Base-by-base conservation (phyloP, 83 land plant genomes). In the Larix sibirica region DNA sequence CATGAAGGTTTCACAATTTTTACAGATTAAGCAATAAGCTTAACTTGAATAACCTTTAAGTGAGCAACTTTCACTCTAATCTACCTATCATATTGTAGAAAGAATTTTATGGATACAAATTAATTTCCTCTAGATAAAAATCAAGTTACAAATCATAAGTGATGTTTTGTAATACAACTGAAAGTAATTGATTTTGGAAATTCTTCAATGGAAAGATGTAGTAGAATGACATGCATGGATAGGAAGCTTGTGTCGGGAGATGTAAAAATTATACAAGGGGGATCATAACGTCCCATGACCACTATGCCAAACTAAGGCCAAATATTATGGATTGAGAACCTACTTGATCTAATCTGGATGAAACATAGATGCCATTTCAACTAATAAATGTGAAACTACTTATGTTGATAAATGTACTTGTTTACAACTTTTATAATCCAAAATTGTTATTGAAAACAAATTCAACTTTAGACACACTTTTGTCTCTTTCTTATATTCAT, bases 401-500 rank as follows among this genome's bases (percentile, higher is more conserved):
- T 14, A 73, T 73, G 47, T n/a, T 70, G 18, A 50, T 42, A 73
- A 73, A 73, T 42, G 44, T 73, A 73, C 77, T 1, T 73, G n/a
- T 73, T 73, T 73, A 73, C 77, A 73, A 73, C 23, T 20, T 40
- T 40, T 7, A 7, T 73, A n/a, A 73, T 20, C 56, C 77, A 73
- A 73, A 73, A 73, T 42, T 73, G 21, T 16, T n/a, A 42, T 44
- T 70, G 38, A 31, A 20, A 42, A 42, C 77, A 42, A n/a, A 33
- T 73, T 73, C 77, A 40, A 73, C 8, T 42, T 42, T 50, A 73
- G 56, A 7, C 33, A 44, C 24, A 70, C 44, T 16, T 20, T 1
- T 73, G 21, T 73, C 56, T 73, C 56, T 73, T 87, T 62, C 81
- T 77, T 64, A 80, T 92, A 0, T 62, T 79, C 83, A 92, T 70